These are phyloP conservation scores for Neopestalotiopsis sp. DNA, from an alignment of 2,329 filamentous ascomycete species.

Conservation along the genomic window DNA sequence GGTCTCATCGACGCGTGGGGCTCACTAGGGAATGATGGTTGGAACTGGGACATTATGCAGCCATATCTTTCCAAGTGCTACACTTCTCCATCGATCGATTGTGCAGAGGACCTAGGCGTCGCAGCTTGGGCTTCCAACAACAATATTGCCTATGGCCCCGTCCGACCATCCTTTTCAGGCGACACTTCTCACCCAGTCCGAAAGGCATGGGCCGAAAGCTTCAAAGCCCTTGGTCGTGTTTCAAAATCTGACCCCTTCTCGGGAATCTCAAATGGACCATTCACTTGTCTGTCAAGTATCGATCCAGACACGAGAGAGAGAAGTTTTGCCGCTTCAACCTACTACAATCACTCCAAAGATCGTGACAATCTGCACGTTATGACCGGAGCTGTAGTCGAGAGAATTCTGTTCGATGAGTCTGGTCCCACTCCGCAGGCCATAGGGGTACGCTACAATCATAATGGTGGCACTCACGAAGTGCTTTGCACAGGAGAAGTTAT, in stretches of 20 bases:
- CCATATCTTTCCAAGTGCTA: not conserved
- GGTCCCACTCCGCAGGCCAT: not conserved
- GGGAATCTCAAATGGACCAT: not conserved
- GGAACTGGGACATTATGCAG: not conserved
- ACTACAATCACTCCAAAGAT: not conserved
- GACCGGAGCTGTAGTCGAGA: not conserved
- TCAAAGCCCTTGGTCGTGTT: not conserved
- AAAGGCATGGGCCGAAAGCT: not conserved
- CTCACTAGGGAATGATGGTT: not conserved
- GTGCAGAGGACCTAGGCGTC: not conserved
- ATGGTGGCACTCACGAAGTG: not conserved
- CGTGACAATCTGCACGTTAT: not conserved
- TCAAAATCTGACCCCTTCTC: not conserved
- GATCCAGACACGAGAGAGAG: not conserved
- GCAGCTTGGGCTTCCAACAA: not conserved
- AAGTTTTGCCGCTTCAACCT: not conserved
- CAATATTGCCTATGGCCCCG: not conserved
- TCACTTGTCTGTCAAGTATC: slow-evolving; percentile 6
- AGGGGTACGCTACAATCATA: not conserved
- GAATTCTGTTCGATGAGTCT: not conserved
- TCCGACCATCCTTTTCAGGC: not conserved
- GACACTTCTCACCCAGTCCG: not conserved
- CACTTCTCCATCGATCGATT: not conserved
- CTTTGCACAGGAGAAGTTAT: slow-evolving; percentile 47
- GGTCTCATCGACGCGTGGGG: not conserved